Evolutionary conservation across 768 basidiomycete species (phyloP), one percentile per base, ranked within the genome.

Genomic region (Leccinum pellstonianum): DNA sequence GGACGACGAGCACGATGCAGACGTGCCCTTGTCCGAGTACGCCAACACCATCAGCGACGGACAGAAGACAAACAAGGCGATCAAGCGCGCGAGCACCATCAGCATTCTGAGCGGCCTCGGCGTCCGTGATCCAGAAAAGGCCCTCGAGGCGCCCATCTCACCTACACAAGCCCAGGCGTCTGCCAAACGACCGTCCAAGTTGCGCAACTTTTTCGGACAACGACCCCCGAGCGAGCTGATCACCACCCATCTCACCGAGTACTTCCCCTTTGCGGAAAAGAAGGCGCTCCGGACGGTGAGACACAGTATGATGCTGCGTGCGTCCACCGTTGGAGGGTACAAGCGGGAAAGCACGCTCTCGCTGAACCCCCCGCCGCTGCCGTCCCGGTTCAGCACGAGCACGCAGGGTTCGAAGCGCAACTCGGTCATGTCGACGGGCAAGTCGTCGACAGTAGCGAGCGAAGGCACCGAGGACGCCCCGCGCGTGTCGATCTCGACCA

Each of bases 211-310:
- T 80, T 96, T 98, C 66, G 97, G 96, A 15, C 97, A 98, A 68
- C 90, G 97, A 43, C 97, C 97, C 0, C 95, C 97, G 0, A 93
- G 91, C 76, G 97, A 98, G 74, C 86, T 98, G 62, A 98, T 98
- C 77, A 92, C 95, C 25, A 96, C 81, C 7, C 95, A 98, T 70
- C 75, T 98, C 54, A 86, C 90, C 19, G 95, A 97, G 61, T 99
- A 90, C 79, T 99, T 99, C 85, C 97, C 97, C 1, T 83, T 84
- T 63, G 87, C 93, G 4, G 94, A 97, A 79, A 93, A 90, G 77
- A 95, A 90, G 76, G 90, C 91, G 38, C 78, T 99, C 43, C 87
- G 94, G 54, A 93, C 93, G 7, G 90, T 91, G 10, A 79, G 97
- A 54, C 86, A 97, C 70, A 95, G 92, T 68, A 92, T 97, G 83